Conservation (phyloP, 2,329 filamentous ascomycete species). For the Fusarium sp. region DNA sequence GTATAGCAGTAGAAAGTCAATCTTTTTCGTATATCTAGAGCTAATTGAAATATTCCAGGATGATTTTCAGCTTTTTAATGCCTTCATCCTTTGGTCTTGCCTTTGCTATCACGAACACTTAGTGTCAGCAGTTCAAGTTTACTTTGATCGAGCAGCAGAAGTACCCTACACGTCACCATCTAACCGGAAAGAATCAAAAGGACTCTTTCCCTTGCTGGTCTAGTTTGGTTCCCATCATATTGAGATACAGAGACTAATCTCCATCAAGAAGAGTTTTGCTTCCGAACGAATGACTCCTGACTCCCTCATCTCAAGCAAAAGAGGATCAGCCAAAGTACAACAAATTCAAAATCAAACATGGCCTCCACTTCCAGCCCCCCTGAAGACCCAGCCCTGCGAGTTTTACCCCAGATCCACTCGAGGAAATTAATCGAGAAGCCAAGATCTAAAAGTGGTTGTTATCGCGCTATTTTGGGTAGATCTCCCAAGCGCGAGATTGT, state of each 20-base stretch:
- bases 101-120: background rate
- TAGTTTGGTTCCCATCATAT: background rate
- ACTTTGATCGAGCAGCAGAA: fast-evolving
- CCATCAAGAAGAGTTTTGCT: too few species aligned
- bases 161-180: background rate
- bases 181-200: background rate
- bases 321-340: background rate
- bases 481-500: background rate
- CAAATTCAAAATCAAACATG: background rate
- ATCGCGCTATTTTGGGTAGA: background rate
- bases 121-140: fast-evolving
- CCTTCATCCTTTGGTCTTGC: background rate
- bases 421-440: background rate
- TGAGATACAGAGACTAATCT: fast-evolving
- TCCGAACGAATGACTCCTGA: background rate
- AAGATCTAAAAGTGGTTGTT: slow-evolving; percentile 1
- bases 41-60: background rate
- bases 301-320: background rate
- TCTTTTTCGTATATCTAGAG: background rate
- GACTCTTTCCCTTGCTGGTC: background rate
- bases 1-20: background rate
- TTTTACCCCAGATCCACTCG: background rate
- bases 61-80: background rate
- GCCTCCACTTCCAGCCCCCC: background rate
- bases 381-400: background rate